Evolutionary conservation across 768 basidiomycete species (phyloP).

Genomic region (Termitomyces sp.): DNA sequence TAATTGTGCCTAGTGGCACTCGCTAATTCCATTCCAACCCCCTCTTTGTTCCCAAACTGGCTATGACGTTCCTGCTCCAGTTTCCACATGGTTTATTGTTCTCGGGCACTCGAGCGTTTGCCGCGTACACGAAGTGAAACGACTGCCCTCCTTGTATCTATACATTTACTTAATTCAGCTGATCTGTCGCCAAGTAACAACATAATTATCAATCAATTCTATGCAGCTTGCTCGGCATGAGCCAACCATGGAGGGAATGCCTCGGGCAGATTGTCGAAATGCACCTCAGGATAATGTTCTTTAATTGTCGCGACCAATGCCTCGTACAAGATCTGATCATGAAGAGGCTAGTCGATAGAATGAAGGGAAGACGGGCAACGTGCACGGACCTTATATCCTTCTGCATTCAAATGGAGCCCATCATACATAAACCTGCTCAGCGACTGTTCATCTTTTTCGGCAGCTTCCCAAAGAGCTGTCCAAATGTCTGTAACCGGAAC

Average conservation of each 20-base stretch:
- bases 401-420: slow-evolving; percentile 76
- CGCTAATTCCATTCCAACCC: not conserved
- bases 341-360: not conserved
- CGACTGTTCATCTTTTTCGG: slow-evolving; percentile 52
- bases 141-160: not conserved
- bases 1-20: slow-evolving; percentile 23
- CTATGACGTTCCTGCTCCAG: not conserved
- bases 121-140: not conserved
- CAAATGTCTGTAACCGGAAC: slow-evolving; percentile 74
- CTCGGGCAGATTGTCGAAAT: slow-evolving; percentile 53
- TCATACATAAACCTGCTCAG: slow-evolving; percentile 56
- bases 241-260: slow-evolving; percentile 51
- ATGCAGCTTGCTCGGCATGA: not conserved
- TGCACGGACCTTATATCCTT: slow-evolving; percentile 63
- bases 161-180: not conserved
- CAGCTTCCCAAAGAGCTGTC: slow-evolving; percentile 66
- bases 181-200: not conserved
- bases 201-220: not conserved
- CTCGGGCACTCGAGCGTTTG: not conserved
- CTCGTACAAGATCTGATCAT: slow-evolving; percentile 60
- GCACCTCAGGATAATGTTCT: slow-evolving; percentile 59
- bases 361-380: not conserved
- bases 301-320: slow-evolving; percentile 52
- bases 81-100: not conserved
- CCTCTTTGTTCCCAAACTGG: slow-evolving; percentile 1